A percentile compares a stretch with the other conserved stretches of the same genome.
Conservation (phyloP, 1,139 yeast genomes). For the Groenewaldozyma sp. region DNA sequence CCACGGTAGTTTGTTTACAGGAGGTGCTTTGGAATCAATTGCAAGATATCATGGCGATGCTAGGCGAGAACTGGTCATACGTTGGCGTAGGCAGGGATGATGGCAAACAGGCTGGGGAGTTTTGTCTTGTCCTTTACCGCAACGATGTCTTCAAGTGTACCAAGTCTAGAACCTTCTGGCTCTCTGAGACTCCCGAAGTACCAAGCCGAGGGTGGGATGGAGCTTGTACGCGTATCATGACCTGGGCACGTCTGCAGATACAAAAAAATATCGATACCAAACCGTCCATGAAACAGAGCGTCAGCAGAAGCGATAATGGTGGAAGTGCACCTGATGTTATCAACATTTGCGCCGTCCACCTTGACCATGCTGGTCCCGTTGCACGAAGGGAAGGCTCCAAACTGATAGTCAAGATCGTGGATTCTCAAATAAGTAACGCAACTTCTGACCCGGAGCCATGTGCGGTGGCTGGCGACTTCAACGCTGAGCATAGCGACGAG, state of each 20-base stretch:
- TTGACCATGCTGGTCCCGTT: constrained; percentile 43
- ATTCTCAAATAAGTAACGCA: constrained; percentile 21
- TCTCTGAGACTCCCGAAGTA: constrained; percentile 33
- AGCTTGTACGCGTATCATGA: constrained; percentile 38
- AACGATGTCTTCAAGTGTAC: constrained; percentile 32
- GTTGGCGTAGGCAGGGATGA: constrained; percentile 43
- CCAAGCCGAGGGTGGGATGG: constrained; percentile 55
- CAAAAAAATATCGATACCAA: too few species aligned
- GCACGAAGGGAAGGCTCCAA: constrained; percentile 43
- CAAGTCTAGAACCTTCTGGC: constrained; percentile 23
- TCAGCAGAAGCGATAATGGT: constrained; percentile 7
- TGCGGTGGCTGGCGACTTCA: constrained; percentile 40
- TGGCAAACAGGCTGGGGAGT: constrained; percentile 39
- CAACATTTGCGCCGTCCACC: constrained; percentile 49
- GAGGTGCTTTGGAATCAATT: constrained; percentile 48
- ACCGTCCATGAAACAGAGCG: constrained; percentile 21
- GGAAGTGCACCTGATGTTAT: constrained; percentile 23
- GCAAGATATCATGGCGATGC: constrained; percentile 34
- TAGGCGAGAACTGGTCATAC: constrained; percentile 33
- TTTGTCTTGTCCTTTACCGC: constrained; percentile 37
- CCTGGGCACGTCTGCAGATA: constrained; percentile 35
- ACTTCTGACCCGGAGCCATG: constrained; percentile 14
- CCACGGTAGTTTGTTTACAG: constrained; percentile 41
- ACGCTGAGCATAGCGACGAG: constrained; percentile 44
- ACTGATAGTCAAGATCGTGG: constrained; percentile 38